Conservation (phyloP, 2,329 filamentous ascomycete species). For the Sporothrix sp. region DNA sequence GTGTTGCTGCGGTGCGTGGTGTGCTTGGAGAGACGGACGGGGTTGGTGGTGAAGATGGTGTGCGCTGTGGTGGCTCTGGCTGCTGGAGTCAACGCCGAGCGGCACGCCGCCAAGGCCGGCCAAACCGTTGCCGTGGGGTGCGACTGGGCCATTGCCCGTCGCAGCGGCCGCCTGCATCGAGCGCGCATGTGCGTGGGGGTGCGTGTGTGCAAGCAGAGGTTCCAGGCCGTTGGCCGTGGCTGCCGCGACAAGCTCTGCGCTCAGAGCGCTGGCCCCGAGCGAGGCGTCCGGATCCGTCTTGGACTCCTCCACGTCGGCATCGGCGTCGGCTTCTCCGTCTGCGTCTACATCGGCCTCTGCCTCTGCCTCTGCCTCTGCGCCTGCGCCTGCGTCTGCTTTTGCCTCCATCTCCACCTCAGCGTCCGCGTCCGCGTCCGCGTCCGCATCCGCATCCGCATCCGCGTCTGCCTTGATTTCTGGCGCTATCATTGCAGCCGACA, state of each 20-base stretch:
- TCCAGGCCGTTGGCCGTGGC: background rate
- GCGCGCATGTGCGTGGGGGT: background rate
- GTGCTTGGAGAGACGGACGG: background rate
- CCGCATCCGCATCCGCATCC: background rate
- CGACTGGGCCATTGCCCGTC: background rate
- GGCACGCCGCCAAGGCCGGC: background rate
- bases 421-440: background rate
- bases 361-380: background rate
- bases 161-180: background rate
- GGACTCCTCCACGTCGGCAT: background rate
- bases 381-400: too few relatives aligned
- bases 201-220: background rate
- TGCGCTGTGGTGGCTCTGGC: background rate
- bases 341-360: background rate
- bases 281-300: background rate
- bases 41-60: background rate
- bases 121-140: background rate
- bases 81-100: background rate
- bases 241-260: constrained; percentile 3
- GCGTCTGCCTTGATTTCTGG: too few relatives aligned
- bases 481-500: too few relatives aligned
- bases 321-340: background rate
- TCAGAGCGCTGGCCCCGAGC: background rate
- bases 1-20: background rate
- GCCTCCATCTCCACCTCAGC: background rate